These are phyloP conservation scores for Fibroporia radiculosa DNA, from an alignment of 768 basidiomycete genomes.

Conservation along the genomic window DNA sequence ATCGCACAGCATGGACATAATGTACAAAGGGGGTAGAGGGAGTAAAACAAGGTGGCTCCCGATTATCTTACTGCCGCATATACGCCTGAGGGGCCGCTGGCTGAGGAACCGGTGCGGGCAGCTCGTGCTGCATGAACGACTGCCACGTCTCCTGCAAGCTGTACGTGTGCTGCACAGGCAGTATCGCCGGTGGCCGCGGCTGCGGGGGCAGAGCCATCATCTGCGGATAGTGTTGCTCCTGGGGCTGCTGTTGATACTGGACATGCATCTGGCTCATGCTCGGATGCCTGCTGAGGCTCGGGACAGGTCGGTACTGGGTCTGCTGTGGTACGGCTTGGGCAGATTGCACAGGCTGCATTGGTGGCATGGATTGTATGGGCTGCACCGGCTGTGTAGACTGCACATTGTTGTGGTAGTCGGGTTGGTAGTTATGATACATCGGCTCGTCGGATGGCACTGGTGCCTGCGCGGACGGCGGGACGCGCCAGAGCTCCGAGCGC, in stretches of 20 bases:
- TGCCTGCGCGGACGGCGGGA: too few relatives aligned
- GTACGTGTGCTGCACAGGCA: constrained; percentile 43
- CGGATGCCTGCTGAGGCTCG: constrained; percentile 5
- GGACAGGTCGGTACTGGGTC: neutral
- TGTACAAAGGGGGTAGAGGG: too few relatives aligned
- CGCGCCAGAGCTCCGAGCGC: neutral
- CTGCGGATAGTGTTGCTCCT: constrained; percentile 17
- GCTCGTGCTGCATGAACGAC: constrained; percentile 45
- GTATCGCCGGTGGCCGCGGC: constrained; percentile 15
- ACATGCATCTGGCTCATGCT: constrained; percentile 10
- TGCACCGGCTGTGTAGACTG: too few relatives aligned
- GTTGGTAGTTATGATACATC: too few relatives aligned
- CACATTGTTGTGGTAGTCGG: too few relatives aligned
- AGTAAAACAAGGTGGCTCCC: too few relatives aligned
- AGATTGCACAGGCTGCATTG: constrained; percentile 11
- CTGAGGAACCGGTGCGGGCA: constrained; percentile 13
- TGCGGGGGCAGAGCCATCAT: constrained; percentile 13
- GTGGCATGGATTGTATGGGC: too few relatives aligned
- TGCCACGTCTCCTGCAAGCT: constrained; percentile 68
- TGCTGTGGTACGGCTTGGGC: constrained; percentile 1
- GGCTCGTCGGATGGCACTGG: too few relatives aligned
- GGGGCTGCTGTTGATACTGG: constrained; percentile 18
- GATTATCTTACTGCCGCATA: neutral
- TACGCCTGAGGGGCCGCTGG: neutral
- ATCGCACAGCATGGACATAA: too few relatives aligned